Conservation (phyloP, 345 rosid species). For the Populus deltoides region DNA sequence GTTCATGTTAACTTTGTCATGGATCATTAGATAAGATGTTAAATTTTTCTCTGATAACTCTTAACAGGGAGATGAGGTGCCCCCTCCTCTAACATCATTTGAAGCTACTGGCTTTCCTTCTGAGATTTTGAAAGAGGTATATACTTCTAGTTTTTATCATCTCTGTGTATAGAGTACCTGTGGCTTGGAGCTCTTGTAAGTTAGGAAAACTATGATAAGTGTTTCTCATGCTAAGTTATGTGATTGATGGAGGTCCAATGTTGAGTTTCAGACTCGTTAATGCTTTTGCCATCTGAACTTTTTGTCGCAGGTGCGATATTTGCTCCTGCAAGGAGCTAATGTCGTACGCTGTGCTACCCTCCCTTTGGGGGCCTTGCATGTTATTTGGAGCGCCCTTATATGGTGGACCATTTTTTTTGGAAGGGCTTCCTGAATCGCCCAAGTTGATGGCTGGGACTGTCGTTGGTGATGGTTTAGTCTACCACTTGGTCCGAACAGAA, state of each 20-base stretch:
- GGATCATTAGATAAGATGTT: neutral
- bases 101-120: slow-evolving; percentile 80
- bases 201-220: slow-evolving; percentile 16
- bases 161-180: slow-evolving; percentile 7
- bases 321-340: slow-evolving; percentile 95
- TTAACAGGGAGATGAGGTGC: slow-evolving; percentile 74
- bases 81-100: slow-evolving; percentile 71
- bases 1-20: neutral
- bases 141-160: slow-evolving; percentile 9
- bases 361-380: slow-evolving; percentile 61
- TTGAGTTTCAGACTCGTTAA: slow-evolving; percentile 58
- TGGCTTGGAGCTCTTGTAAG: slow-evolving; percentile 24
- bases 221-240: slow-evolving; percentile 29
- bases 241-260: slow-evolving; percentile 54
- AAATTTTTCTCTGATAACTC: slow-evolving; percentile 4
- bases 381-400: slow-evolving; percentile 67
- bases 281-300: slow-evolving; percentile 72
- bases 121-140: slow-evolving; percentile 93
- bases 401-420: slow-evolving; percentile 59
- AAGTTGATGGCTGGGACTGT: slow-evolving; percentile 78
- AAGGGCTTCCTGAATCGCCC: slow-evolving; percentile 70
- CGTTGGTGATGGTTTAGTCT: slow-evolving; percentile 78
- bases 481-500: slow-evolving; percentile 63
- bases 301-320: slow-evolving; percentile 99
- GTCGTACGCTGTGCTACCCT: slow-evolving; percentile 98